phyloP scores from a whole-genome alignment of 2,329 filamentous ascomycete species.

The Botrytis medusae region DNA sequence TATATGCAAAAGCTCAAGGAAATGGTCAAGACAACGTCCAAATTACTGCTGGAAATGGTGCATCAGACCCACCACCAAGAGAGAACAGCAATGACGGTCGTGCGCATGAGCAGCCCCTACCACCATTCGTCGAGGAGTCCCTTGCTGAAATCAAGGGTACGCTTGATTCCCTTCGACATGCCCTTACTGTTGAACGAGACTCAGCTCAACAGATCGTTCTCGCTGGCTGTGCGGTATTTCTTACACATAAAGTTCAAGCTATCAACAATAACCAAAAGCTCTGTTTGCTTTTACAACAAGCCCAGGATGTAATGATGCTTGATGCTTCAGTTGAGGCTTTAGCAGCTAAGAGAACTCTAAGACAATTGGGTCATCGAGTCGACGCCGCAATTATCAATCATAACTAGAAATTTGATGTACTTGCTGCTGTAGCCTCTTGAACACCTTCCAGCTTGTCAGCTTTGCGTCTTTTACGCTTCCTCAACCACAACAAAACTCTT shows the following conservation, averaged over 20 bases:
- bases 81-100: neutral
- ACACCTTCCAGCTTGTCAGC: neutral
- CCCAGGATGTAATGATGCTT: neutral
- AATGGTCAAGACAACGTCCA: neutral
- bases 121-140: neutral
- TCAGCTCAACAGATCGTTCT: neutral
- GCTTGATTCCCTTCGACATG: neutral
- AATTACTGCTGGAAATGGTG: neutral
- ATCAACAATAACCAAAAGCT: neutral
- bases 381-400: neutral
- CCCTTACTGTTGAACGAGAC: neutral
- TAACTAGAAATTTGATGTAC: neutral
- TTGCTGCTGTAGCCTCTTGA: too few species aligned
- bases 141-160: neutral
- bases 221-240: neutral
- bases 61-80: neutral
- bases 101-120: neutral
- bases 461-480: neutral
- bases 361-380: neutral
- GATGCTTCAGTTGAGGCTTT: neutral
- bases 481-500: too few species aligned
- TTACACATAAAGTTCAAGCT: neutral
- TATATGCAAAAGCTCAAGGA: neutral
- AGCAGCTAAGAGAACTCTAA: neutral
- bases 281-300: neutral